Conservation (phyloP, 257 asterid species). For the Plantago elongata region DNA sequence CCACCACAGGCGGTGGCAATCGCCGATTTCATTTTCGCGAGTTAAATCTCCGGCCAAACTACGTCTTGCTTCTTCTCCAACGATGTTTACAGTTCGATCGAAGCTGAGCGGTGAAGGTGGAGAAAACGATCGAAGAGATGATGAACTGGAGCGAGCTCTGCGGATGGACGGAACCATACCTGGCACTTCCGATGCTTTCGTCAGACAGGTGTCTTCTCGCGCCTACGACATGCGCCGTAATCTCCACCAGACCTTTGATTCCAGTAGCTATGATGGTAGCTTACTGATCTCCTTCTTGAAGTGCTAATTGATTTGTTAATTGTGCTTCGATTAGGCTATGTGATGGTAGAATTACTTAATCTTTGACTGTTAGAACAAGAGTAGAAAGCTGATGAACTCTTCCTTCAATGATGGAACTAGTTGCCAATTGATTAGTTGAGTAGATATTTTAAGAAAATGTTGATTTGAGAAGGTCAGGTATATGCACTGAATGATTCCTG, state of each 20-base stretch:
- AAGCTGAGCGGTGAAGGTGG: slow-evolving; percentile 33
- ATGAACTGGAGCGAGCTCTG: slow-evolving; percentile 77
- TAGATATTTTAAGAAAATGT: too few species aligned
- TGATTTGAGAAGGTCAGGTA: too few species aligned
- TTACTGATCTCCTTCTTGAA: background rate
- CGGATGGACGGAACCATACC: slow-evolving; percentile 90
- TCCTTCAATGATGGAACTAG: too few species aligned
- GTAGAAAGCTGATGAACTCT: too few species aligned
- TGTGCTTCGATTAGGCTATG: background rate
- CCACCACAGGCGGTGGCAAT: slow-evolving; percentile 39
- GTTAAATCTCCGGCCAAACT: slow-evolving; percentile 15
- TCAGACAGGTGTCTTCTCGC: slow-evolving; percentile 82
- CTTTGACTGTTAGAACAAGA: too few species aligned
- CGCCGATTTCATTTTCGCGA: slow-evolving; percentile 21
- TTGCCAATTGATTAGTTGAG: too few species aligned
- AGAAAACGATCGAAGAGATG: slow-evolving; percentile 49
- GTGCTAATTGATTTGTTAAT: background rate
- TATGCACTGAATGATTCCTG: too few species aligned
- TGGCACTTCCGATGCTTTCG: slow-evolving; percentile 70
- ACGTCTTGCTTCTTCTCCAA: slow-evolving; percentile 5
- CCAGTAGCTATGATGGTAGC: slow-evolving; percentile 91
- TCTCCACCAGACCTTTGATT: slow-evolving; percentile 77
- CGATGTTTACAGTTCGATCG: slow-evolving; percentile 22
- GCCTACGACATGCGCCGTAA: slow-evolving; percentile 90
- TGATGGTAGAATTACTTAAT: background rate